These are phyloP conservation scores for Saccharomycopsis synnaedendra DNA, from an alignment of 805 yeast species.

Conservation along the genomic window DNA sequence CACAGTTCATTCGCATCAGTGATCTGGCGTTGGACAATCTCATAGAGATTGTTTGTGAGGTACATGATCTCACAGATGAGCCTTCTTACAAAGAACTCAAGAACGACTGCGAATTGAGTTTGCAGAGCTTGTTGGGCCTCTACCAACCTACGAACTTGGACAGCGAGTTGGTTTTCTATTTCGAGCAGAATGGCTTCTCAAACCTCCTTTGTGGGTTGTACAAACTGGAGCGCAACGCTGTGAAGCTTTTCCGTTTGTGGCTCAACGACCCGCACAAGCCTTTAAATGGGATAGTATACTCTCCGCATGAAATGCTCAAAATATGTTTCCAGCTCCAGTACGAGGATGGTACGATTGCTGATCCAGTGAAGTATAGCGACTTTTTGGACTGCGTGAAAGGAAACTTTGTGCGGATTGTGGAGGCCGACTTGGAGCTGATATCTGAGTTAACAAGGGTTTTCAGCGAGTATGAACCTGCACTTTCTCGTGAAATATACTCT, in stretches of 20 bases:
- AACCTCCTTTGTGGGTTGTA: constrained; percentile 50
- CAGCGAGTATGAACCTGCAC: not conserved
- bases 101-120: constrained; percentile 63
- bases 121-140: constrained; percentile 57
- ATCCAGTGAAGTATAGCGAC: not conserved
- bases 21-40: constrained; percentile 42
- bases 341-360: not conserved
- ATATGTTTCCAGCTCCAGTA: constrained; percentile 14
- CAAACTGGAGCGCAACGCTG: constrained; percentile 37
- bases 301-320: constrained; percentile 20
- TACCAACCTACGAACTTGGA: constrained; percentile 49
- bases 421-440: not conserved
- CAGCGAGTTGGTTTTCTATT: constrained; percentile 31
- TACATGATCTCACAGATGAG: constrained; percentile 8
- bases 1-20: constrained; percentile 68
- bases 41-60: constrained; percentile 36
- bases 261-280: constrained; percentile 17
- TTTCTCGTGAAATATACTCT: constrained; percentile 6
- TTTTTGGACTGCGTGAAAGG: constrained; percentile 1
- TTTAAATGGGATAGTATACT: constrained; percentile 13
- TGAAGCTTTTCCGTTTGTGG: constrained; percentile 48
- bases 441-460: constrained; percentile 4
- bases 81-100: constrained; percentile 21
- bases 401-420: constrained; percentile 4
- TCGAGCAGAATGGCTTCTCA: constrained; percentile 44